Evolutionary conservation across 1,284 basidiomycete species (phyloP).

Genomic region (Mycosarcoma maydis): DNA sequence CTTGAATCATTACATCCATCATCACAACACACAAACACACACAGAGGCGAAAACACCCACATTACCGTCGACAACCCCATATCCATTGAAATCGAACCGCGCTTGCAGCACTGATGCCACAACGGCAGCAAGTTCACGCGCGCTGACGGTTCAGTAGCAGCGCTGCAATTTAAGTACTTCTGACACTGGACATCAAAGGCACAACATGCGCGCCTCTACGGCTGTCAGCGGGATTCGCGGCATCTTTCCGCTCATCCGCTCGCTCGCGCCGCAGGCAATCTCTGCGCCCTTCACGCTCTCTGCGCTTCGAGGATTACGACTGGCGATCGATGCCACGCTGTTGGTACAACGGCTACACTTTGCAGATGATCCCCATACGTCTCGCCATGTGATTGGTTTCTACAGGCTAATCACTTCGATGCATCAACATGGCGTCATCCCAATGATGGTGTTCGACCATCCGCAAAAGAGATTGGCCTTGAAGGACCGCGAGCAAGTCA

Average conservation of each 20-base stretch:
- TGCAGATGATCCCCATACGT: conserved; percentile 45
- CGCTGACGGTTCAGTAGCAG: too few species aligned
- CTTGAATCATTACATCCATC: too few species aligned
- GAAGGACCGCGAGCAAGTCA: conserved; percentile 52
- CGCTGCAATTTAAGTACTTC: too few species aligned
- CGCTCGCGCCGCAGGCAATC: conserved; percentile 26
- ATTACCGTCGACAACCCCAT: too few species aligned
- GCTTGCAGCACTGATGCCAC: too few species aligned
- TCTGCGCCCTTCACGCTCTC: conserved; percentile 33
- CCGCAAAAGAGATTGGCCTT: conserved; percentile 46
- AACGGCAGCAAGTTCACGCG: too few species aligned
- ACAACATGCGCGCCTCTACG: conserved; percentile 23
- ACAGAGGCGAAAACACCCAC: too few species aligned
- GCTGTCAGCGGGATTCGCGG: conserved; percentile 35
- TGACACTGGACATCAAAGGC: too few species aligned
- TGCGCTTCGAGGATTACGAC: conserved; percentile 30
- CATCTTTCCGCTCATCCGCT: conserved; percentile 51
- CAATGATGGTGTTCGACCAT: conserved; percentile 62
- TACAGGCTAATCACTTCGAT: conserved; percentile 51
- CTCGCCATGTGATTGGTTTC: conserved; percentile 58
- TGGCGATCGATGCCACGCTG: conserved; percentile 59
- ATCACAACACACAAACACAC: too few species aligned
- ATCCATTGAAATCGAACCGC: too few species aligned
- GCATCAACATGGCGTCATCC: conserved; percentile 35
- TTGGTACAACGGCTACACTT: conserved; percentile 51